A percentile compares a stretch with the other conserved stretches of the same genome.
Conservation (phyloP, 1,139 yeast genomes). For the Cylindricascospora bacillispora region DNA sequence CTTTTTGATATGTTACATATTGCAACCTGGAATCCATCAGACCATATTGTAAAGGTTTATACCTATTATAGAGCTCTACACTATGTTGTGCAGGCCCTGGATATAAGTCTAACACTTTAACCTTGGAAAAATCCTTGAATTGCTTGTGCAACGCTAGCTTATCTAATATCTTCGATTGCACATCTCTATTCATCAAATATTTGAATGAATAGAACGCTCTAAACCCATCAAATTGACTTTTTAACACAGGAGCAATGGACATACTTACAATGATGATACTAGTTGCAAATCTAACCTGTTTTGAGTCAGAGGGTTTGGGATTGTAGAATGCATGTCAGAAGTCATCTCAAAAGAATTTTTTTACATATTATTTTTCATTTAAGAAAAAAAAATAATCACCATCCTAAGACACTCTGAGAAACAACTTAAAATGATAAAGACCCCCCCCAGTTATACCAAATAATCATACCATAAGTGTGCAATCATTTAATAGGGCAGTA, state of each 20-base stretch:
- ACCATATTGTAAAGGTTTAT: constrained; percentile 49
- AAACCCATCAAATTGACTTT: constrained; percentile 7
- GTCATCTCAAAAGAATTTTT: no score
- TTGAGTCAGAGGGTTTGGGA: no score
- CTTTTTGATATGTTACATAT: constrained; percentile 27
- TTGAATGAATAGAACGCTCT: constrained; percentile 20
- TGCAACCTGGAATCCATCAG: constrained; percentile 41
- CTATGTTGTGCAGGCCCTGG: constrained; percentile 45
- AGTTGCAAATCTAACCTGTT: no score
- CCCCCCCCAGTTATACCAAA: no score
- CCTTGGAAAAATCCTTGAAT: constrained; percentile 32
- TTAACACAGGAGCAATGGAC: constrained; percentile 7
- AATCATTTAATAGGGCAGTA: no score
- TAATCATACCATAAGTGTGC: no score
- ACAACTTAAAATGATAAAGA: no score
- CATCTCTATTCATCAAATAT: constrained; percentile 25
- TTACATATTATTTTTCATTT: no score
- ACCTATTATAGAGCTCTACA: constrained; percentile 36
- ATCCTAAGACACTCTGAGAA: no score
- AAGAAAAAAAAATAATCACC: no score
- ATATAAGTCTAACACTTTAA: constrained; percentile 56
- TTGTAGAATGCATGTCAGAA: no score
- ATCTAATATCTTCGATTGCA: constrained; percentile 14
- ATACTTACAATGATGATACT: no score
- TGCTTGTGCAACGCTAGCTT: constrained; percentile 26